These are phyloP conservation scores for Panicum virgatum DNA, from an alignment of 202 grass and related monocot genomes.

Conservation along the genomic window DNA sequence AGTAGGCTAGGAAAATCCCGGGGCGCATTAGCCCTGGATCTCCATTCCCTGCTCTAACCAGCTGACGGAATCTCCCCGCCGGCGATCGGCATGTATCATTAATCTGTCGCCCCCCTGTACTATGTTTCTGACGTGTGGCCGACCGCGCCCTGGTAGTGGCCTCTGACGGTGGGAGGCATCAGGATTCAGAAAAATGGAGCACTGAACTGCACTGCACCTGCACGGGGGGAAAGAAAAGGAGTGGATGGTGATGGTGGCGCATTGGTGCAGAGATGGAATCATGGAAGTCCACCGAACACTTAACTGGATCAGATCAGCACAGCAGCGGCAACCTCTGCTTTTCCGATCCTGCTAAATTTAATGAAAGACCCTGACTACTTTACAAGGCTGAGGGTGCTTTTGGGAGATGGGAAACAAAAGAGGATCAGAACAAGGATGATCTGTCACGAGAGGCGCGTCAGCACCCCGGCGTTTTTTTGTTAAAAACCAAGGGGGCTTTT, in stretches of 20 bases:
- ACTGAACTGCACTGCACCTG: too few species aligned
- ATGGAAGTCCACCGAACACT: conserved; percentile 16
- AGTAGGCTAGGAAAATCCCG: neutral
- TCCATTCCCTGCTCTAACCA: neutral
- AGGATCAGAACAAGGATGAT: conserved; percentile 37
- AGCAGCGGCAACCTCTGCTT: neutral
- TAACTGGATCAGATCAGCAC: conserved; percentile 12
- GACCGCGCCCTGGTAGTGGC: conserved; percentile 19
- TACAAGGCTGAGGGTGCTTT: conserved; percentile 2
- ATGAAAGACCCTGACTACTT: conserved; percentile 39
- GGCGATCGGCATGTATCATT: neutral
- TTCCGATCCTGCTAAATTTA: conserved; percentile 39
- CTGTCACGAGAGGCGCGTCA: conserved; percentile 1
- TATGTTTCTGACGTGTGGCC: conserved; percentile 21
- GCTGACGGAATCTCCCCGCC: conserved; percentile 11
- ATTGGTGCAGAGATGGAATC: too few species aligned
- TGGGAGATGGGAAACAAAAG: neutral
- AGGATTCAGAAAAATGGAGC: neutral
- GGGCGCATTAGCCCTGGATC: too few species aligned
- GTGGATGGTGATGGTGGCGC: neutral
- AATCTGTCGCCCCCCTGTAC: neutral
- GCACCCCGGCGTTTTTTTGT: neutral
- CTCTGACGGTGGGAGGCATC: conserved; percentile 18
- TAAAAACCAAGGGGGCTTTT: neutral
- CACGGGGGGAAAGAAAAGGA: neutral